phyloP scores from a whole-genome alignment of 164 flowering plant genomes.

The Piper longum region DNA sequence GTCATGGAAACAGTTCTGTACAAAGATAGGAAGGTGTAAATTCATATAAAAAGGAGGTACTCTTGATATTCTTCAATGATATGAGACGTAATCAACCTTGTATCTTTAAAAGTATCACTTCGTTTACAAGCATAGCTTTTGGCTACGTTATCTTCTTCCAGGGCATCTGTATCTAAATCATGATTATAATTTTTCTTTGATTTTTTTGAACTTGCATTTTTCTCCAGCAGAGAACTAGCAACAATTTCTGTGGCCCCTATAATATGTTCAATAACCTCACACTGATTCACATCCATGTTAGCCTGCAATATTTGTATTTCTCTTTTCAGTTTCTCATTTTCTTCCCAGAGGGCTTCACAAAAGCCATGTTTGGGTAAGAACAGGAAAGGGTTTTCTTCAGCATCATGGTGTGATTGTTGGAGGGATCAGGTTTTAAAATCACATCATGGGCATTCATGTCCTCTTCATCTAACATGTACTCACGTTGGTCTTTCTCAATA shows the following conservation, averaged over 20 bases:
- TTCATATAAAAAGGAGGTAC: background rate
- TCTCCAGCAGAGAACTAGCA: constrained; percentile 29
- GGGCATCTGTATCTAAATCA: constrained; percentile 17
- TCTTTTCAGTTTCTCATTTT: constrained; percentile 73
- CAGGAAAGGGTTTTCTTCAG: constrained; percentile 81
- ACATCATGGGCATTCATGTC: constrained; percentile 57
- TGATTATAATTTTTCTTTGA: constrained; percentile 31
- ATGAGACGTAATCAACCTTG: constrained; percentile 32
- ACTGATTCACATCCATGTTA: constrained; percentile 51
- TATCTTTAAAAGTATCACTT: constrained; percentile 16
- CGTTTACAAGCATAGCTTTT: constrained; percentile 21
- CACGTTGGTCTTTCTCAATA: constrained; percentile 80
- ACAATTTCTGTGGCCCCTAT: constrained; percentile 62
- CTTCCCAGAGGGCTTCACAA: constrained; percentile 61
- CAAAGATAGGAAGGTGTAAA: constrained; percentile 2
- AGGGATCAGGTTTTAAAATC: constrained; percentile 56
- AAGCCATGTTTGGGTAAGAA: constrained; percentile 65
- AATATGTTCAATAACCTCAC: constrained; percentile 75
- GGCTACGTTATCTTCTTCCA: constrained; percentile 20
- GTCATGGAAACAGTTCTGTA: constrained; percentile 55
- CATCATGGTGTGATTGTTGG: constrained; percentile 30
- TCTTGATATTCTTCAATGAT: background rate
- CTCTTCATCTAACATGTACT: constrained; percentile 88
- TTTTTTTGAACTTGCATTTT: constrained; percentile 24
- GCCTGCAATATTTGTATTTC: constrained; percentile 77